Evolutionary conservation across 1,284 basidiomycete species (phyloP), one percentile per base, ranked within the genome.

Genomic region (Cutaneotrichosporon mucoides): DNA sequence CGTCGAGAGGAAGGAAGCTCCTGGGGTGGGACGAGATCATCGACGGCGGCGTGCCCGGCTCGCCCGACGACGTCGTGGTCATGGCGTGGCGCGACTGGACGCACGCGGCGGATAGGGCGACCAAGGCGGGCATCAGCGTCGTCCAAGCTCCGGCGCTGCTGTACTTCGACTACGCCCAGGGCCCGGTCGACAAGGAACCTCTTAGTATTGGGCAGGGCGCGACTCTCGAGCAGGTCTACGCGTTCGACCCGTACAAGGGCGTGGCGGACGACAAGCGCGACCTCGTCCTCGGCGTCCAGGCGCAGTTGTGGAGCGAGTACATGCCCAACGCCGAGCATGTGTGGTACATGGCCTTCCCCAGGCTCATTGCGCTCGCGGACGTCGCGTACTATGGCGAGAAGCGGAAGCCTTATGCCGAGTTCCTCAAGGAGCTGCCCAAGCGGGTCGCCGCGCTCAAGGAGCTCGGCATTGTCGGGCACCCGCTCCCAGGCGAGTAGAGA

Each of bases 1-100:
- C 42, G 7, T 37, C 47, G 5, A 50, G 50, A 1, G 63, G 63
- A 3, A 52, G 60, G 36, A 56, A 54, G 55, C 57, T 65, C 0
- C n/a, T 62, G 5, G 63, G 63, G 3, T 65, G 63, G 63, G 63
- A 65, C 60, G 63, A 65, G 57, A 60, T 65, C 34, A 46, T 65
- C 44, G 63, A 65, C 57, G 63, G 60, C 44, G 63, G 63, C 36
- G 51, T n/a, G n/a, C n/a, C n/a, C n/a, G n/a, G n/a, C n/a, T n/a
- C 49, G 13, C 61, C 58, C 34, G 51, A 41, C 24, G 54, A 40
- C 12, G 37, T 49, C 12, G 48, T 59, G 11, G 60, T 62, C 42
- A 55, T 65, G 56, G 57, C 57, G 6, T 65, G 63, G 63, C 60
- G 63, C 11, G 42, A 36, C 16, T 62, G 60, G 60, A 54, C 53